Evolutionary conservation across 345 rosid genomes (phyloP).

Genomic region (Citrus mangshanensis): DNA sequence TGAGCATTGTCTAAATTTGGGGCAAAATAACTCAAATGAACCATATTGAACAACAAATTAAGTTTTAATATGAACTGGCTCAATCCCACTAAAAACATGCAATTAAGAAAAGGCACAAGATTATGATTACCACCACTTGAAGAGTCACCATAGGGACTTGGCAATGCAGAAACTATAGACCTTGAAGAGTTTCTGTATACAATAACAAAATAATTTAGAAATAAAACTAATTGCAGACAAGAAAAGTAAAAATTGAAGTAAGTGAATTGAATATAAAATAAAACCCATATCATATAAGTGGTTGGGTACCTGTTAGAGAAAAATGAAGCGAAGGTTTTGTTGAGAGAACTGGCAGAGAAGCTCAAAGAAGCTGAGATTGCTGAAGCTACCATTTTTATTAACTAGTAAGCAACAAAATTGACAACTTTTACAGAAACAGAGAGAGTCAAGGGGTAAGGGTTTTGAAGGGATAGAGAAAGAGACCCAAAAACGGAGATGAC

Average conservation of each 20-base stretch:
- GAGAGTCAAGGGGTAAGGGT: neutral
- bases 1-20: neutral
- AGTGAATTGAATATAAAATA: neutral
- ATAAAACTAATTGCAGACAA: neutral
- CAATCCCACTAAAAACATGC: neutral
- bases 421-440: neutral
- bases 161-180: slow-evolving; percentile 38
- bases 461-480: slow-evolving; percentile 21
- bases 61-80: slow-evolving; percentile 13
- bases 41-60: neutral
- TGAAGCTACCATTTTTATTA: slow-evolving; percentile 40
- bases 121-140: slow-evolving; percentile 22
- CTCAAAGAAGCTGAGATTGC: slow-evolving; percentile 39
- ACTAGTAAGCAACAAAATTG: neutral
- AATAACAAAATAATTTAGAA: neutral
- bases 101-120: neutral
- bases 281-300: neutral
- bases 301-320: slow-evolving; percentile 33
- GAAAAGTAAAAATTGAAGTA: neutral
- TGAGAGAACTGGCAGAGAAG: slow-evolving; percentile 29
- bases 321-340: slow-evolving; percentile 19
- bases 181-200: slow-evolving; percentile 30
- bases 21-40: neutral
- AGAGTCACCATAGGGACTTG: slow-evolving; percentile 37
- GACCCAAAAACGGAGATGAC: neutral